Percentiles rank a stretch among this genome's conserved stretches.
Conservation (phyloP, 257 asterid genomes). For the Ehretia macrophylla region DNA sequence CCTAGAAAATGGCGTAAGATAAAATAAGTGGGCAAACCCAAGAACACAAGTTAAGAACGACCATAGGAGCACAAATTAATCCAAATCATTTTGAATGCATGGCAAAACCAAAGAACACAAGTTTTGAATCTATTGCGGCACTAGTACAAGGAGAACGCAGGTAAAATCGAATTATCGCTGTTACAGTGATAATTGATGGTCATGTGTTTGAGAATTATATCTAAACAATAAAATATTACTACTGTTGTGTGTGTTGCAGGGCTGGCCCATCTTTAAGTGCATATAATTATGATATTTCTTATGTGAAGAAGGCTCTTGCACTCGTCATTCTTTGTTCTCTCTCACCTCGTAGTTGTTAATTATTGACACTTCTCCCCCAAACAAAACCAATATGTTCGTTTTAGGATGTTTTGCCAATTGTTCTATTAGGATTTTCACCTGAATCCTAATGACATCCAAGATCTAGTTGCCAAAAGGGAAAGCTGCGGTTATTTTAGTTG, state of each 20-base stretch:
- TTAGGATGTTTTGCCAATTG: conserved; percentile 70
- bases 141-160: conserved; percentile 98
- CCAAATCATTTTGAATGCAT: no score
- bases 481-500: conserved; percentile 93
- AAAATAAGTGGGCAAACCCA: no score
- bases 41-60: no score
- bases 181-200: not conserved
- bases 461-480: conserved; percentile 68
- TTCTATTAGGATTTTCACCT: conserved; percentile 80
- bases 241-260: conserved; percentile 47
- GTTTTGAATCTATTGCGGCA: conserved; percentile 98
- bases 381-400: not conserved
- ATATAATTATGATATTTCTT: conserved; percentile 87
- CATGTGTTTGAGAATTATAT: not conserved
- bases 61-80: no score
- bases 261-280: conserved; percentile 97
- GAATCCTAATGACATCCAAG: conserved; percentile 65
- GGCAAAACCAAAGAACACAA: no score
- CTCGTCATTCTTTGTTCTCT: not conserved
- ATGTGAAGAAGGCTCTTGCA: conserved; percentile 66
- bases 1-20: no score
- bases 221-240: conserved; percentile 1
- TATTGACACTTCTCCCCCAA: not conserved
- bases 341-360: not conserved
- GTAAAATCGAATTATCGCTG: conserved; percentile 29